Evolutionary conservation across 2,329 filamentous ascomycete species (phyloP).

Genomic region (Talaromyces funiculosus): DNA sequence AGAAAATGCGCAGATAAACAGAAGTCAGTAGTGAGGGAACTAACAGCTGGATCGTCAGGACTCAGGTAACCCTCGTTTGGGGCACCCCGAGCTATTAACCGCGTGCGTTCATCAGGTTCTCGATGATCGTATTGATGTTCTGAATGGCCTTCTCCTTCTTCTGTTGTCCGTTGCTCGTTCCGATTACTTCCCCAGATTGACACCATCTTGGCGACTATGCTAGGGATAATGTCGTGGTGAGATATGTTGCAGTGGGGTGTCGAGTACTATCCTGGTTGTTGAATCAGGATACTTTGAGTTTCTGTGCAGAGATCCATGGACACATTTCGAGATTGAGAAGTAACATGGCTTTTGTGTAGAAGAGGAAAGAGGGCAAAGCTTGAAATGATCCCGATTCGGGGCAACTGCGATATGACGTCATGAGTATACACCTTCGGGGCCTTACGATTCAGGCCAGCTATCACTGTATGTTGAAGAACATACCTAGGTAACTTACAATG

Average conservation of each 20-base stretch:
- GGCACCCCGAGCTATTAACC: constrained; percentile 62
- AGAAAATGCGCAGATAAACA: neutral
- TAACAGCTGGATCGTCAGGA: constrained; percentile 74
- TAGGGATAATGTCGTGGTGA: neutral
- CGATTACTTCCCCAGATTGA: constrained; percentile 20
- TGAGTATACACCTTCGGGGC: neutral
- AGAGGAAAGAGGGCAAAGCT: neutral
- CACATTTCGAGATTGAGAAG: neutral
- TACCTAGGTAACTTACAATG: no score
- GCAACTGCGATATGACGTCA: constrained; percentile 5
- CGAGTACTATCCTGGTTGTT: neutral
- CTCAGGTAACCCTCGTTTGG: constrained; percentile 60
- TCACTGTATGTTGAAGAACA: neutral
- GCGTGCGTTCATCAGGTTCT: constrained; percentile 56
- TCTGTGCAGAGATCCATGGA: neutral
- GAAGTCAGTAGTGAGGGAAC: neutral
- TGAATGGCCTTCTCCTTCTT: constrained; percentile 1
- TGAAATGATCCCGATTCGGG: constrained; percentile 7
- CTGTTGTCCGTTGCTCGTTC: constrained; percentile 3
- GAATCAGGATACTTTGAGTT: neutral
- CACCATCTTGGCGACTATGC: constrained; percentile 19
- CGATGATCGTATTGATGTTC: constrained; percentile 1
- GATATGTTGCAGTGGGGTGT: neutral
- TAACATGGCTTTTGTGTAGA: neutral
- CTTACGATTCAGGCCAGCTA: constrained; percentile 1